phyloP scores from a whole-genome alignment of 2,329 filamentous ascomycete genomes.

The Cladosporium austrohemisphaericum region DNA sequence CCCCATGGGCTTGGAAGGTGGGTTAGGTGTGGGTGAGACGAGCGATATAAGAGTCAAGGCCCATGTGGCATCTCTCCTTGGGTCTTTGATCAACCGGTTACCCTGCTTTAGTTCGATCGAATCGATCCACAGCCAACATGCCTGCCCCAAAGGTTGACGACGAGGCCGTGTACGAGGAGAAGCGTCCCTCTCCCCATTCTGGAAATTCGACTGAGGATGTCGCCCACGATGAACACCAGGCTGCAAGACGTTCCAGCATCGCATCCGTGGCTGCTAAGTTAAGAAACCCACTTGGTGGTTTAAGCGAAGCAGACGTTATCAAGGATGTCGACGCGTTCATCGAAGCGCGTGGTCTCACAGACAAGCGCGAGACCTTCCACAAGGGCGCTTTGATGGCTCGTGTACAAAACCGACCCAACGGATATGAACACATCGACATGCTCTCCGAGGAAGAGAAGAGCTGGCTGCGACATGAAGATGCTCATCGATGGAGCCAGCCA shows the following conservation, averaged over 20 bases:
- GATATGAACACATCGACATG: constrained; percentile 32
- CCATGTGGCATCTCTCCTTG: background rate
- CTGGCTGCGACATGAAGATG: constrained; percentile 57
- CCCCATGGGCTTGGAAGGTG: constrained; percentile 12
- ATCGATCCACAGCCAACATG: constrained; percentile 13
- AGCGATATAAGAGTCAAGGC: constrained; percentile 10
- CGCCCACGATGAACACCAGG: constrained; percentile 12
- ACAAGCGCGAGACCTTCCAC: constrained; percentile 24
- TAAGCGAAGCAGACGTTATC: constrained; percentile 26
- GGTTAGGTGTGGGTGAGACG: background rate
- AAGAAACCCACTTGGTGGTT: constrained; percentile 28
- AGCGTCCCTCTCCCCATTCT: constrained; percentile 12
- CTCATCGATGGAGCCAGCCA: constrained; percentile 68
- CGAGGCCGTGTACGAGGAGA: constrained; percentile 13
- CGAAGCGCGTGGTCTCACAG: constrained; percentile 22
- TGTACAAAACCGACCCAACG: constrained; percentile 25
- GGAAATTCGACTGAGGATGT: constrained; percentile 15
- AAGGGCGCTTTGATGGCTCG: constrained; percentile 27
- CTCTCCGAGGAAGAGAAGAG: constrained; percentile 57
- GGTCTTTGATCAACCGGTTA: background rate
- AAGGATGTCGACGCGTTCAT: constrained; percentile 26
- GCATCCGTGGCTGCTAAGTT: constrained; percentile 23
- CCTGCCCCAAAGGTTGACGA: constrained; percentile 14
- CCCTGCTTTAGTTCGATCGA: background rate
- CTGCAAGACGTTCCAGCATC: constrained; percentile 16